Percentiles rank a stretch among this genome's conserved stretches.
Evolutionary conservation across 225 moss, liverwort and hornwort genomes (phyloP).

Genomic region (Thuidium tamariscinum): DNA sequence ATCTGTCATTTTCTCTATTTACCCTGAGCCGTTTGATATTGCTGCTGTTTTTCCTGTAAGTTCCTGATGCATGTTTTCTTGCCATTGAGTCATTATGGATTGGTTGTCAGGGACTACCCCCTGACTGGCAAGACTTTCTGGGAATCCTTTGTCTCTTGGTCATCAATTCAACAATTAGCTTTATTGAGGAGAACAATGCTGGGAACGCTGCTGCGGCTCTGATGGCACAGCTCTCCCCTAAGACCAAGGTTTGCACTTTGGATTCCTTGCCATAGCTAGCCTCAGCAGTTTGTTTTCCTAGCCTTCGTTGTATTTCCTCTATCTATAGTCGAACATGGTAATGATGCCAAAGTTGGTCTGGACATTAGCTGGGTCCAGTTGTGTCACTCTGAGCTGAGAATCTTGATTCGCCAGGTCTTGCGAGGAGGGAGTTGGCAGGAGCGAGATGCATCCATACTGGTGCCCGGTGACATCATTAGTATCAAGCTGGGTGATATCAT

Average conservation of each 20-base stretch:
- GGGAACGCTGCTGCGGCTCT: constrained; percentile 57
- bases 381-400: background rate
- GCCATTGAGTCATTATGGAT: background rate
- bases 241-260: constrained; percentile 29
- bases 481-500: constrained; percentile 58
- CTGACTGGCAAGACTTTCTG: constrained; percentile 54
- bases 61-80: background rate
- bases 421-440: constrained; percentile 32
- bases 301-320: background rate
- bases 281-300: background rate
- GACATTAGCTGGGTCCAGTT: background rate
- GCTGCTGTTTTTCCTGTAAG: background rate
- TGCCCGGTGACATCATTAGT: constrained; percentile 57
- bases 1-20: background rate
- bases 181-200: constrained; percentile 55
- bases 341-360: background rate
- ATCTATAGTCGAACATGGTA: background rate
- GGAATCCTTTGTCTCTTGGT: constrained; percentile 27
- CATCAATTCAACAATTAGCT: constrained; percentile 50
- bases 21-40: background rate
- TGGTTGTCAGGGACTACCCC: constrained; percentile 18
- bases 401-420: constrained; percentile 26
- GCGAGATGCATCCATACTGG: constrained; percentile 40
- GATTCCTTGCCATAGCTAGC: background rate
- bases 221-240: constrained; percentile 54